Base-by-base conservation (phyloP, 163 green algal species). In the Scenedesmus sp. region DNA sequence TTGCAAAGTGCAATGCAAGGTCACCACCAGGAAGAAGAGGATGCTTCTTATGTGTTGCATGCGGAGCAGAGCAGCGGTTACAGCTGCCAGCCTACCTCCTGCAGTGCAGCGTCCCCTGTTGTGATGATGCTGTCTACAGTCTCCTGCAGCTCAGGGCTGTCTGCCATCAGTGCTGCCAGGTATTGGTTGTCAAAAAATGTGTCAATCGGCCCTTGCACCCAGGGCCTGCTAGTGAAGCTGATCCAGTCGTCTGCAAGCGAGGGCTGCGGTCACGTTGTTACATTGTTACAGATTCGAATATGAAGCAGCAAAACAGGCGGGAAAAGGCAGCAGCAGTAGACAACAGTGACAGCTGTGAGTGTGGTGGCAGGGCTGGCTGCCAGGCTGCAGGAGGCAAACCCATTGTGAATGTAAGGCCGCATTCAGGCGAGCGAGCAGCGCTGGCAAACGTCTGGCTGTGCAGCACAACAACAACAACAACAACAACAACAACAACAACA, bases 161-260 rank as follows among this genome's bases (percentile, higher is more conserved):
- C 79, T 7, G 2, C 9, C 79, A 88, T 88, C 88, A 88, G 74
- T 1, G 60, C 88, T 18, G 79, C 79, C 26, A 92, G 82, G 4
- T 89, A 12, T 1, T 23, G 7, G 89, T 92, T 92, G 66, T 57
- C 83, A n/a, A 92, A 55, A 54, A 92, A 86, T 26, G 82, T 57
- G 7, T 92, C 89, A 7, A 92, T 67, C 0, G 89, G 89, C 9
- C 89, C 89, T 57, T 73, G 79, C 86, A 92, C 89, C 89, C 89
- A 92, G 67, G 89, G 84, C 55, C 89, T 16, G 55, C 52, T 82
- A 4, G 89, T 92, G 15, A 92, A 89, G 89, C 82, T 90, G 6
- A 76, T 4, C 89, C 89, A 92, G 52, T 92, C 89, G 54, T 79
- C 82, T 23, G 13, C 16, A 18, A 92, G 56, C 26, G 73, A 67